These are phyloP conservation scores for Apiospora kogelbergensis DNA, from an alignment of 2,329 filamentous ascomycete species.

Conservation along the genomic window DNA sequence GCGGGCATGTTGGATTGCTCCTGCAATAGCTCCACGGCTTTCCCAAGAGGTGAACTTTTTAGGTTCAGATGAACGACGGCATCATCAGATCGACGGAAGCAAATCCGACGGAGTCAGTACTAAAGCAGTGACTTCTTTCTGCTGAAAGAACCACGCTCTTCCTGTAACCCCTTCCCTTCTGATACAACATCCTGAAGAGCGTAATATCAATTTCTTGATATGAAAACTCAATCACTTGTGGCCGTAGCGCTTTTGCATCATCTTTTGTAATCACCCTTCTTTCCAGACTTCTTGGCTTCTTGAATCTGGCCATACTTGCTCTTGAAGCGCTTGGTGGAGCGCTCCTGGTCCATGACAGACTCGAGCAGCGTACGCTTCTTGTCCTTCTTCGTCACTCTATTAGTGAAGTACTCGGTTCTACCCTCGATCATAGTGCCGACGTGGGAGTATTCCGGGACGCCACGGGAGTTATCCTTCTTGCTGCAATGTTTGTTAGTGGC, in stretches of 20 bases:
- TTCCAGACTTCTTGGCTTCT: conserved; percentile 77
- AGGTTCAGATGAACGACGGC: neutral
- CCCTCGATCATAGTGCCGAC: conserved; percentile 87
- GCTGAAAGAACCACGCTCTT: neutral
- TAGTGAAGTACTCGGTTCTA: conserved; percentile 82
- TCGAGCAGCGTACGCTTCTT: conserved; percentile 84
- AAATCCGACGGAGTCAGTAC: neutral
- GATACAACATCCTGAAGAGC: neutral
- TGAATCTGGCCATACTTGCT: conserved; percentile 87
- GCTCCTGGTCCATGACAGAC: conserved; percentile 72
- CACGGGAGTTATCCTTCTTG: conserved; percentile 72
- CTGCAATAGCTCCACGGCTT: neutral
- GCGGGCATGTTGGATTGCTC: neutral
- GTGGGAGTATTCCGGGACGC: conserved; percentile 80
- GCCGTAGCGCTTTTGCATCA: conserved; percentile 51
- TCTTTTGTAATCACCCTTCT: conserved; percentile 85
- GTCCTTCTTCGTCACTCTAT: conserved; percentile 81
- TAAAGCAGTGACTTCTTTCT: neutral
- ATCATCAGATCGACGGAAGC: neutral
- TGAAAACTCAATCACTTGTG: conserved; percentile 12
- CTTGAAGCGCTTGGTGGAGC: conserved; percentile 71
- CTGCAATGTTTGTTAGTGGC: conserved; percentile 59
- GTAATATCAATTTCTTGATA: conserved; percentile 1
- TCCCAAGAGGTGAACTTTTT: neutral
- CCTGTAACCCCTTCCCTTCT: neutral